Evolutionary conservation across 345 rosid species (phyloP).

Genomic region (Dipteronia dyeriana): DNA sequence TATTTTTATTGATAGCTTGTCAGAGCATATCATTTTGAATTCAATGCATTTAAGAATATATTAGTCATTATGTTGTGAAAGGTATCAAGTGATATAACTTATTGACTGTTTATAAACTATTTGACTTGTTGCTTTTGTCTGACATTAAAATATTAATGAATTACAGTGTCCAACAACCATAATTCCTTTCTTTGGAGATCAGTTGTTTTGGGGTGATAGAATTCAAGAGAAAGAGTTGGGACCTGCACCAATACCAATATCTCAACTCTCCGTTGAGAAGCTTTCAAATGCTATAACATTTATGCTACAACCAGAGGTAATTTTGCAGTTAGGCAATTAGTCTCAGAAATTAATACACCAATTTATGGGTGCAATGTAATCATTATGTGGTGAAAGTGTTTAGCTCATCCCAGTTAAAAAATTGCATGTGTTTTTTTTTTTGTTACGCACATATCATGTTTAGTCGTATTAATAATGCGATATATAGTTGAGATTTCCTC

Average conservation of each 20-base stretch:
- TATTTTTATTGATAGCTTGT: background rate
- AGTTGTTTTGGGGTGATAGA: constrained; percentile 97
- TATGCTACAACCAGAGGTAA: constrained; percentile 96
- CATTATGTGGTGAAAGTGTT: no score
- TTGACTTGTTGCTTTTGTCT: background rate
- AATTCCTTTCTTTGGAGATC: constrained; percentile 98
- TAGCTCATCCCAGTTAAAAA: background rate
- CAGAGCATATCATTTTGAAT: background rate
- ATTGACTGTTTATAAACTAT: constrained; percentile 6
- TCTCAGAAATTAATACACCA: background rate
- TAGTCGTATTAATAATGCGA: background rate
- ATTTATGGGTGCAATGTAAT: background rate
- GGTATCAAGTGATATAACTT: constrained; percentile 1
- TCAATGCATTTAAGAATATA: background rate
- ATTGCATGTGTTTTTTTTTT: constrained; percentile 7
- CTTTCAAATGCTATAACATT: constrained; percentile 76
- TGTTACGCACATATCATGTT: background rate
- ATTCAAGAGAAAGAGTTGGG: constrained; percentile 71
- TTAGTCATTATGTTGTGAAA: background rate
- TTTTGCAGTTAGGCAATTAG: background rate
- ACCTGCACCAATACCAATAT: constrained; percentile 82
- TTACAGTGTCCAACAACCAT: constrained; percentile 94
- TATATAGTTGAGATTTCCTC: background rate
- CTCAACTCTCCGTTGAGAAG: constrained; percentile 70
- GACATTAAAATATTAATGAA: constrained; percentile 11